phyloP scores from a whole-genome alignment of 352 stramenopile genomes.

The Globisporangium emineosum region DNA sequence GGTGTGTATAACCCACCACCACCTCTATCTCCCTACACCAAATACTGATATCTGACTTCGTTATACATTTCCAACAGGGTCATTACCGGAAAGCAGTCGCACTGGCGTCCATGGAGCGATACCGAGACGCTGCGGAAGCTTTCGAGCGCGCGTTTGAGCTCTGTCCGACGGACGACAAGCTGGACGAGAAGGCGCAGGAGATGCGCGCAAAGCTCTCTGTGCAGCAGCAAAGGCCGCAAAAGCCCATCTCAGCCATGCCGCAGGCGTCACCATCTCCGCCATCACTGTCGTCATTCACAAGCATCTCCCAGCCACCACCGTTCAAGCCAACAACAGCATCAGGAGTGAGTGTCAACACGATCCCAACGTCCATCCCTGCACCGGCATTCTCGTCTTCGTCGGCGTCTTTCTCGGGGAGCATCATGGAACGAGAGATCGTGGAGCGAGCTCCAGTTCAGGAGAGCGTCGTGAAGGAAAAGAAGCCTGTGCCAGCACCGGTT shows the following conservation, averaged over 20 bases:
- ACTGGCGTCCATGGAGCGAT: conserved; percentile 59
- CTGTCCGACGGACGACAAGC: conserved; percentile 61
- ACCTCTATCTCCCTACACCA: neutral
- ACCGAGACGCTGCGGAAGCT: conserved; percentile 53
- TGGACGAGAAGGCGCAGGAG: conserved; percentile 57
- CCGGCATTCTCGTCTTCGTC: conserved; percentile 28
- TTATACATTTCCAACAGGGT: conserved; percentile 29
- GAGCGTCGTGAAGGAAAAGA: neutral
- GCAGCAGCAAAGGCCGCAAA: conserved; percentile 5
- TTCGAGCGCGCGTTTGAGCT: conserved; percentile 71
- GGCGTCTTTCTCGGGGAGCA: conserved; percentile 65
- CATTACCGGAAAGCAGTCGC: conserved; percentile 75
- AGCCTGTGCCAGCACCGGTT: conserved; percentile 4
- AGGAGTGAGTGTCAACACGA: neutral
- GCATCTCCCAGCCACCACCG: conserved; percentile 4
- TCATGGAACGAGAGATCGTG: conserved; percentile 58
- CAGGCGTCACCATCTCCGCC: neutral
- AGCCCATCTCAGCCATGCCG: conserved; percentile 14
- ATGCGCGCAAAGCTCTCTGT: conserved; percentile 42
- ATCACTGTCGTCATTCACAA: conserved; percentile 10
- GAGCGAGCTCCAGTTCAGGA: conserved; percentile 18
- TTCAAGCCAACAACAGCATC: neutral
- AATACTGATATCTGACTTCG: neutral
- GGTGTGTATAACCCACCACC: conserved; percentile 16
- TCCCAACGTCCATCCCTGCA: conserved; percentile 10